These are phyloP conservation scores for Trichoderma semiorbis DNA, from an alignment of 2,329 filamentous ascomycete genomes.

Conservation along the genomic window DNA sequence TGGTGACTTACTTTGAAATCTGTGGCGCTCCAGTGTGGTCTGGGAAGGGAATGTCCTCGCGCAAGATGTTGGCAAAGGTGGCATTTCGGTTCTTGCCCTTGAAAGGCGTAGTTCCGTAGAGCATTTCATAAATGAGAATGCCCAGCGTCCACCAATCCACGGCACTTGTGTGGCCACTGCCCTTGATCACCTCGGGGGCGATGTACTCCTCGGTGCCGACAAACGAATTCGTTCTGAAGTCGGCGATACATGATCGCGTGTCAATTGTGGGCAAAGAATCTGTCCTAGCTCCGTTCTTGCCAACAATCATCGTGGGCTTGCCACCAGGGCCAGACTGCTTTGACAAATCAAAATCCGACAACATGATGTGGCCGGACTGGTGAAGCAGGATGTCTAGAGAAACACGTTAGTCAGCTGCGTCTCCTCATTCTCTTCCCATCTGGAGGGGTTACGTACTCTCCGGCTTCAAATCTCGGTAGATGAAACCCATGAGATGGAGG, in stretches of 20 bases:
- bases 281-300: constrained; percentile 80
- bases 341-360: constrained; percentile 96
- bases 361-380: constrained; percentile 99
- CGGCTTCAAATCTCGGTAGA: constrained; percentile 95
- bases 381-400: constrained; percentile 84
- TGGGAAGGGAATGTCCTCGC: constrained; percentile 94
- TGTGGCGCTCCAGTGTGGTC: constrained; percentile 80
- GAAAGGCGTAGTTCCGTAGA: constrained; percentile 97
- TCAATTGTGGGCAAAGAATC: constrained; percentile 94
- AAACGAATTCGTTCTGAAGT: constrained; percentile 98
- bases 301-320: constrained; percentile 96
- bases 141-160: constrained; percentile 99
- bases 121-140: constrained; percentile 97
- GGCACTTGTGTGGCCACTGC: constrained; percentile 94
- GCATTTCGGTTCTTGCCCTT: constrained; percentile 99
- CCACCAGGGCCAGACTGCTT: constrained; percentile 96
- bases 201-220: constrained; percentile 99
- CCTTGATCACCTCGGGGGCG: constrained; percentile 97
- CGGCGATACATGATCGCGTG: constrained; percentile 95
- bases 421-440: neutral
- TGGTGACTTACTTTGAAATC: constrained; percentile 77
- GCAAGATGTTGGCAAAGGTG: constrained; percentile 94
- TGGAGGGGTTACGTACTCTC: constrained; percentile 66
- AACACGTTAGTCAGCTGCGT: neutral
- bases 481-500: constrained; percentile 97